Percentiles rank a stretch among this genome's conserved stretches.
Evolutionary conservation across 2,329 filamentous ascomycete genomes (phyloP).

Genomic region (Didymella lethalis): DNA sequence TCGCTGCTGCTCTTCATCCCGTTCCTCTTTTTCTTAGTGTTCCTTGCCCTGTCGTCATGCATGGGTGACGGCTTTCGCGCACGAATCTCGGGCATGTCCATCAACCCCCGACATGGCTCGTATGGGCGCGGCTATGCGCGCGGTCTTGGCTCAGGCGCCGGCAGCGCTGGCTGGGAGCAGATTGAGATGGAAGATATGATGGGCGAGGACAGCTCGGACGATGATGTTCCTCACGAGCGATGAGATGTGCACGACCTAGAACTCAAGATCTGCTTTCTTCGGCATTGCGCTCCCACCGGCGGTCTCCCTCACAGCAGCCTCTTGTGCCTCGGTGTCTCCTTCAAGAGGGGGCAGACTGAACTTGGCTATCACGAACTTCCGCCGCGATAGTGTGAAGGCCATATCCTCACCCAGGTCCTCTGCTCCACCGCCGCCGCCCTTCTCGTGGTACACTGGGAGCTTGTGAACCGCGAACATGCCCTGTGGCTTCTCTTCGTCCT

Average conservation of each 20-base stretch:
- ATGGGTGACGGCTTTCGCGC: constrained; percentile 62
- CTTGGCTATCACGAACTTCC: constrained; percentile 83
- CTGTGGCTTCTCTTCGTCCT: constrained; percentile 78
- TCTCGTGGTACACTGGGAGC: constrained; percentile 85
- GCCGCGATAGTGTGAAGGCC: constrained; percentile 86
- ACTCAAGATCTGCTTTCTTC: constrained; percentile 70
- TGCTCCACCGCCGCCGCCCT: constrained; percentile 77
- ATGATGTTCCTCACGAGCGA: constrained; percentile 16
- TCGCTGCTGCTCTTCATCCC: constrained; percentile 47
- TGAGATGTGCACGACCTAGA: constrained; percentile 49
- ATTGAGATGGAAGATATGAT: constrained; percentile 70
- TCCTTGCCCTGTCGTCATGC: constrained; percentile 64
- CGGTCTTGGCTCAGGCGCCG: constrained; percentile 62
- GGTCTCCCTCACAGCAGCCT: constrained; percentile 50
- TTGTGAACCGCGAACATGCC: constrained; percentile 85
- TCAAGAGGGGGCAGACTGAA: constrained; percentile 89
- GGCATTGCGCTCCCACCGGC: constrained; percentile 61
- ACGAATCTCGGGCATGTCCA: constrained; percentile 51
- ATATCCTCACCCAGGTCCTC: constrained; percentile 78
- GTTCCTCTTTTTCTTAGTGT: constrained; percentile 54
- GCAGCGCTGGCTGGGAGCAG: constrained; percentile 65
- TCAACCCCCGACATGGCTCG: constrained; percentile 54
- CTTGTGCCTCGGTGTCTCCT: constrained; percentile 72
- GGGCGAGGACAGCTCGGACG: constrained; percentile 50
- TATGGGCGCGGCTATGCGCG: constrained; percentile 66